Evolutionary conservation across 2,329 filamentous ascomycete genomes (phyloP).

Genomic region (Didymella lethalis): DNA sequence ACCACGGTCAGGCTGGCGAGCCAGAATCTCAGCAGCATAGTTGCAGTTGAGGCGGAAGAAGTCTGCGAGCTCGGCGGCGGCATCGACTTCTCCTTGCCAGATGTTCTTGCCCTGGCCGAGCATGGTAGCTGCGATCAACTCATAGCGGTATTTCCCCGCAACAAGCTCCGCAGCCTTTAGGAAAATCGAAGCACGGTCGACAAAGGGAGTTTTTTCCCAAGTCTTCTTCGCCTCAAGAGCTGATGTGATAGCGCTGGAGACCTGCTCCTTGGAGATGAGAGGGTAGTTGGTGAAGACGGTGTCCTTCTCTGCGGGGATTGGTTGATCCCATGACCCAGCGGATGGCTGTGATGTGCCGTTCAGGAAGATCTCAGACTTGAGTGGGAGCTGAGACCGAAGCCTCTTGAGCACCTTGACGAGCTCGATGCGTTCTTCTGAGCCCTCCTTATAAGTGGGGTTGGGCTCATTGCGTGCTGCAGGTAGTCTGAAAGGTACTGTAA

Average conservation of each 20-base stretch:
- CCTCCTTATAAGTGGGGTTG: slow-evolving; percentile 41
- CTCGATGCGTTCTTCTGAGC: slow-evolving; percentile 37
- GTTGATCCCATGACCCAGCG: slow-evolving; percentile 37
- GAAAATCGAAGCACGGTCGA: slow-evolving; percentile 89
- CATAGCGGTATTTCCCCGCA: slow-evolving; percentile 88
- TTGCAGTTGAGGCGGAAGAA: slow-evolving; percentile 91
- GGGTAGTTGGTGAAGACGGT: slow-evolving; percentile 81
- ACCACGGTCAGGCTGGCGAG: slow-evolving; percentile 83
- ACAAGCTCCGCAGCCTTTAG: slow-evolving; percentile 93
- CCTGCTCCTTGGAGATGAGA: slow-evolving; percentile 76
- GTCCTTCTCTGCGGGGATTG: slow-evolving; percentile 62
- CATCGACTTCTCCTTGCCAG: slow-evolving; percentile 96
- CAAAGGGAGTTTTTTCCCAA: slow-evolving; percentile 86
- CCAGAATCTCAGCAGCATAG: slow-evolving; percentile 88
- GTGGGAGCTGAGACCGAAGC: slow-evolving; percentile 37
- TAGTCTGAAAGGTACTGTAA: slow-evolving; percentile 41
- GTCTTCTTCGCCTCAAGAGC: slow-evolving; percentile 81
- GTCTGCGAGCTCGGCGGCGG: slow-evolving; percentile 88
- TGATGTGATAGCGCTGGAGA: slow-evolving; percentile 78
- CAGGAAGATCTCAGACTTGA: slow-evolving; percentile 38
- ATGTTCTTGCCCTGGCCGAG: slow-evolving; percentile 96
- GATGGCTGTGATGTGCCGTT: slow-evolving; percentile 38
- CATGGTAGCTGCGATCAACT: slow-evolving; percentile 94
- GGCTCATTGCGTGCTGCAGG: slow-evolving; percentile 42
- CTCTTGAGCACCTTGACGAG: slow-evolving; percentile 37